These are phyloP conservation scores for Beauveria brongniartii DNA, from an alignment of 2,329 filamentous ascomycete genomes.

Conservation along the genomic window DNA sequence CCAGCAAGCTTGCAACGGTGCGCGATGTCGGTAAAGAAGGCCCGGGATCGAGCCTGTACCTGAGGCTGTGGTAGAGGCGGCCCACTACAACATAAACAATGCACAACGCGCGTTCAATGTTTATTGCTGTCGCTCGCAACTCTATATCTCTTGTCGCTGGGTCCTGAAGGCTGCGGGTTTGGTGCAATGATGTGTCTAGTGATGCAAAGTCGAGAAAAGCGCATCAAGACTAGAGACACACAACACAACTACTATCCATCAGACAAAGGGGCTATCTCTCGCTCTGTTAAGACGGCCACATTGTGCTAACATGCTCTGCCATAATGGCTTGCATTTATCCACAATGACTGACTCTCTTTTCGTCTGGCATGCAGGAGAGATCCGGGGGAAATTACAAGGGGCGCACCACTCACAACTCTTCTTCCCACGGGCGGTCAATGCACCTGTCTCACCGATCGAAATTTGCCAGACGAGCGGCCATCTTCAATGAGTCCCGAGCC, in stretches of 20 bases:
- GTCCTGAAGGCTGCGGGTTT: too few species aligned
- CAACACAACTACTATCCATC: background rate
- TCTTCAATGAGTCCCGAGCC: background rate
- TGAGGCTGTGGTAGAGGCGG: background rate
- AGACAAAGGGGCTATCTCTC: background rate
- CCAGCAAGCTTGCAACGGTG: background rate
- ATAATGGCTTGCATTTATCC: background rate
- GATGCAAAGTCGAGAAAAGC: too few species aligned
- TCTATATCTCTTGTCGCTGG: too few species aligned
- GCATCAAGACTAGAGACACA: background rate
- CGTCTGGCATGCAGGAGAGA: slow-evolving; percentile 3
- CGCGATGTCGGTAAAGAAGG: background rate
- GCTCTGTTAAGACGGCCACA: background rate
- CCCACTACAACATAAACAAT: background rate
- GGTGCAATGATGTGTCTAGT: background rate
- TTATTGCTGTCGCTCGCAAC: background rate
- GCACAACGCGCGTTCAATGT: background rate
- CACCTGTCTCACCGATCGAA: background rate
- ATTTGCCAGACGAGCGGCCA: too few species aligned
- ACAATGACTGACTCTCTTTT: background rate
- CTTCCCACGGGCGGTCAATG: background rate
- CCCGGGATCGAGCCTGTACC: background rate
- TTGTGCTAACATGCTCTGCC: background rate
- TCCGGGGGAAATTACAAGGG: slow-evolving; percentile 5
- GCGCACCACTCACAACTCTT: background rate